Evolutionary conservation across 176 grass and related monocot species (phyloP).

Genomic region (Elymus sibiricus): DNA sequence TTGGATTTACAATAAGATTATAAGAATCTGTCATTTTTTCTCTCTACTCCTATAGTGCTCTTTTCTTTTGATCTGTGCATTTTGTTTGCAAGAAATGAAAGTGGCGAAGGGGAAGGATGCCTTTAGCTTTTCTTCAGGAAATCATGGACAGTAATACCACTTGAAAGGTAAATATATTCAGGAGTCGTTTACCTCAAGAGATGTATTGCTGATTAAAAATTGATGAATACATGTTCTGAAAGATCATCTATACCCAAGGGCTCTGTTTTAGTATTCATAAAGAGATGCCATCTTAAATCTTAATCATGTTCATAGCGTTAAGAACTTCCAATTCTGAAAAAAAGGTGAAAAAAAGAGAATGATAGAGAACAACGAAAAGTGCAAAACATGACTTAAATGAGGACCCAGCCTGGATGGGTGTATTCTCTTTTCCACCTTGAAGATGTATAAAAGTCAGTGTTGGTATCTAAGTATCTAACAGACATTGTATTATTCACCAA

Average conservation of each 20-base stretch:
- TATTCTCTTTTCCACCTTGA: background rate
- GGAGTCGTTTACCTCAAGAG: slow-evolving; percentile 25
- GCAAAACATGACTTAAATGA: background rate
- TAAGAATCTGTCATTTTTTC: slow-evolving; percentile 19
- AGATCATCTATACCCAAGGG: background rate
- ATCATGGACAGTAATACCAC: slow-evolving; percentile 45
- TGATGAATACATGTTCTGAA: background rate
- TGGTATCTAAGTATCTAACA: background rate
- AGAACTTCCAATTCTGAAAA: background rate
- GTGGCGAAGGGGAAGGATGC: slow-evolving; percentile 64
- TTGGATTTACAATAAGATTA: slow-evolving; percentile 43
- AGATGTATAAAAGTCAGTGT: background rate
- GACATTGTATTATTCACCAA: background rate
- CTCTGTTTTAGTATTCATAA: background rate
- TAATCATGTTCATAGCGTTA: background rate
- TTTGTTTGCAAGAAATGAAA: slow-evolving; percentile 98
- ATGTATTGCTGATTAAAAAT: slow-evolving; percentile 29
- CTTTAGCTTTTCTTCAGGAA: slow-evolving; percentile 50
- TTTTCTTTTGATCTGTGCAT: slow-evolving; percentile 92
- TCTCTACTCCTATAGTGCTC: slow-evolving; percentile 33
- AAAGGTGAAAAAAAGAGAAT: background rate
- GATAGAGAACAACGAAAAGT: background rate
- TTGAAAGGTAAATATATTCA: slow-evolving; percentile 55
- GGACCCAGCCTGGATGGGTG: background rate
- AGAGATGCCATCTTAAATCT: background rate